A percentile compares a stretch with the other conserved stretches of the same genome.
Evolutionary conservation across 2,329 filamentous ascomycete genomes (phyloP).

Genomic region (Beauveria rudraprayagi): DNA sequence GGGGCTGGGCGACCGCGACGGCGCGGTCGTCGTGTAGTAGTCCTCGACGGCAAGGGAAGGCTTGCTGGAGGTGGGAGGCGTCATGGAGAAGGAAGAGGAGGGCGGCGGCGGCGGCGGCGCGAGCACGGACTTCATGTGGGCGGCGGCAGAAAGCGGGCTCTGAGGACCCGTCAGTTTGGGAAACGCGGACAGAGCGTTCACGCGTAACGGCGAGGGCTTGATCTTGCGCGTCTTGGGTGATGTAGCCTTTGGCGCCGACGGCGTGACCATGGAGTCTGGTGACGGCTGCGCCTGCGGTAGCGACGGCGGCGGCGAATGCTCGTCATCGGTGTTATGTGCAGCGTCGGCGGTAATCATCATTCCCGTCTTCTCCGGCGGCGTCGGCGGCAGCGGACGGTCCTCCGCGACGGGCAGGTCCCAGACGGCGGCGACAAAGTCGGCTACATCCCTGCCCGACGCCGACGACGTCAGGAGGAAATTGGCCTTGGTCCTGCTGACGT

Average conservation of each 20-base stretch:
- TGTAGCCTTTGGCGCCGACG: background rate
- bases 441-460: conserved; percentile 46
- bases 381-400: too few species aligned
- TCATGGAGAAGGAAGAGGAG: background rate
- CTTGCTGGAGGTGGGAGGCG: background rate
- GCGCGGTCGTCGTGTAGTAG: background rate
- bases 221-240: background rate
- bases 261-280: background rate
- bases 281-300: background rate
- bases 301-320: too few species aligned
- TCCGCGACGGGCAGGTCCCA: conserved; percentile 29
- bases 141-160: background rate
- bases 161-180: conserved; percentile 5
- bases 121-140: conserved; percentile 5
- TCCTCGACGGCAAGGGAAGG: background rate
- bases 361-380: background rate
- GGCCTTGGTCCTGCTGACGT: conserved; percentile 38
- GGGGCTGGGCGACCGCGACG: background rate
- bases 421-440: conserved; percentile 45
- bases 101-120: background rate
- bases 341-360: too few species aligned
- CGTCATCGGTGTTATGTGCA: too few species aligned
- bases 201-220: conserved; percentile 5
- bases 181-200: background rate
- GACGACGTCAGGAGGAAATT: conserved; percentile 50